These are phyloP conservation scores for Lunularia cruciata DNA, from an alignment of 225 moss, liverwort and hornwort species.

Conservation along the genomic window DNA sequence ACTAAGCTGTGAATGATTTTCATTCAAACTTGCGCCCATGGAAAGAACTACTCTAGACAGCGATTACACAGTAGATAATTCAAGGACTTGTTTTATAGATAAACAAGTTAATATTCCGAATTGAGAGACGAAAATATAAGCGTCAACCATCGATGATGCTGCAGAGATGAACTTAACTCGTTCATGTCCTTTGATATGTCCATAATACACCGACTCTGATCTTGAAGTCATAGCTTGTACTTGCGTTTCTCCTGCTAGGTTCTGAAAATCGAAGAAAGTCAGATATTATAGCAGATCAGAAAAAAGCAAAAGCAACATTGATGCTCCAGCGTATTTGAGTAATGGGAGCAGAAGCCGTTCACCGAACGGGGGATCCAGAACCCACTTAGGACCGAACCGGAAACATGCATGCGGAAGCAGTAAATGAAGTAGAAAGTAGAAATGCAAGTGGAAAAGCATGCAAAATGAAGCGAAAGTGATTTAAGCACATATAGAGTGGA, in stretches of 20 bases:
- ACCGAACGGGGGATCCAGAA: too few relatives aligned
- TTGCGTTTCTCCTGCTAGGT: slow-evolving; percentile 56
- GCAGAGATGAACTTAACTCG: slow-evolving; percentile 45
- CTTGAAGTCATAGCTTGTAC: slow-evolving; percentile 81
- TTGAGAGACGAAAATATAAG: too few relatives aligned
- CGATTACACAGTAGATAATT: not conserved
- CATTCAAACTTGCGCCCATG: not conserved
- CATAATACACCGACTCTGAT: slow-evolving; percentile 71
- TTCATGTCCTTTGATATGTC: slow-evolving; percentile 78
- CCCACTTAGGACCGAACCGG: not conserved
- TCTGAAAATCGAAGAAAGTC: slow-evolving; percentile 25
- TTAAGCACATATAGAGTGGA: too few relatives aligned
- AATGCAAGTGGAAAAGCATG: not conserved
- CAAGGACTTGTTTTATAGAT: too few relatives aligned
- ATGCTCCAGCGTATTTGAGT: too few relatives aligned
- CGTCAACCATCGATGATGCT: too few relatives aligned
- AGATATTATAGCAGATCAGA: too few relatives aligned
- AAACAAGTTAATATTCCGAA: too few relatives aligned
- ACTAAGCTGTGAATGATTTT: not conserved
- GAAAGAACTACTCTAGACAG: not conserved
- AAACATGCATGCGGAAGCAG: not conserved
- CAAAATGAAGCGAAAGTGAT: too few relatives aligned
- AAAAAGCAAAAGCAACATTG: too few relatives aligned
- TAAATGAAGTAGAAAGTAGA: not conserved
- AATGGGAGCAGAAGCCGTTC: too few relatives aligned